Conservation (phyloP, 768 basidiomycete genomes). For the Rhodotorula babjevae region DNA sequence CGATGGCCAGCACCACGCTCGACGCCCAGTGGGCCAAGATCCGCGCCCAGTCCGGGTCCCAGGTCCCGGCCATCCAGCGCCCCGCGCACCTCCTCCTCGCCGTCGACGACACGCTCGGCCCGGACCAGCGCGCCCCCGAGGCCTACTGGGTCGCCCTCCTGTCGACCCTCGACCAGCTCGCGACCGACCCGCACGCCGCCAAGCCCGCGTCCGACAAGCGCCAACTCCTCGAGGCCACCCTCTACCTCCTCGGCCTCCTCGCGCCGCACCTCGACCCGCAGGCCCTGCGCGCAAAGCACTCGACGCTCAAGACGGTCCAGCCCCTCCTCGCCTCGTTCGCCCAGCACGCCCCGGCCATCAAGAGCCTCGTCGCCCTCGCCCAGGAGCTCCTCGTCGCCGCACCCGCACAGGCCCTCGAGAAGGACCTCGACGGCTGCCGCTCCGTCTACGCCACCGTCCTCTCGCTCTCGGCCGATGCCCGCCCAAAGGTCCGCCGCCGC, state of each 20-base stretch:
- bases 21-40: slow-evolving; percentile 29
- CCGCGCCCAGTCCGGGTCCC: slow-evolving; percentile 16
- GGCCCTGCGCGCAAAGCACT: slow-evolving; percentile 72
- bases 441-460: slow-evolving; percentile 81
- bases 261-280: slow-evolving; percentile 69
- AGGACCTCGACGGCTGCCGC: slow-evolving; percentile 53
- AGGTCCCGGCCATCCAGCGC: slow-evolving; percentile 9
- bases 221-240: slow-evolving; percentile 71
- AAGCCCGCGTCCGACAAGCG: slow-evolving; percentile 56
- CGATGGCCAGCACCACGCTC: neutral
- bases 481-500: slow-evolving; percentile 89
- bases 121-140: slow-evolving; percentile 56
- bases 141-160: slow-evolving; percentile 92
- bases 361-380: slow-evolving; percentile 78
- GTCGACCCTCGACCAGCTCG: slow-evolving; percentile 72
- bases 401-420: slow-evolving; percentile 61
- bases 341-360: slow-evolving; percentile 53
- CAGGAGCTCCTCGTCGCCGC: slow-evolving; percentile 64
- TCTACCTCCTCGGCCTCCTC: slow-evolving; percentile 77
- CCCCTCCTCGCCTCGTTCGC: slow-evolving; percentile 64
- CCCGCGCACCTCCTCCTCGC: slow-evolving; percentile 32
- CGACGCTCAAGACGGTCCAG: slow-evolving; percentile 65
- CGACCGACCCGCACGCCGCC: slow-evolving; percentile 57
- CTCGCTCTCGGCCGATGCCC: slow-evolving; percentile 73
- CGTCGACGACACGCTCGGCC: slow-evolving; percentile 32